Conservation (phyloP, 345 rosid genomes). For the Geranium brycei region DNA sequence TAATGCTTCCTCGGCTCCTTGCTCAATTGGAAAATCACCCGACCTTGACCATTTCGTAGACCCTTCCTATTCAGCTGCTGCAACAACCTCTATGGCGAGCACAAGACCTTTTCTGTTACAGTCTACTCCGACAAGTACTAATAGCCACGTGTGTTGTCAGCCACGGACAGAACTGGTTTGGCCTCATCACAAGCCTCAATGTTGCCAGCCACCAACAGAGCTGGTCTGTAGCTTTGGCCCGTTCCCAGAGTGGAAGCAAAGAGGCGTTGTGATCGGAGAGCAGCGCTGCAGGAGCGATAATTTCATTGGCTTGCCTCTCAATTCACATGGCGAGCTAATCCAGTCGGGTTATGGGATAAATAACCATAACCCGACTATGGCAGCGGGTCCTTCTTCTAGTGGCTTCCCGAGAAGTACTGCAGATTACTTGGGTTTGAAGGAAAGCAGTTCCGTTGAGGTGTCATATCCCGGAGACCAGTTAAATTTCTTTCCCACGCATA, state of each 20-base stretch:
- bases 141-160: too few relatives aligned
- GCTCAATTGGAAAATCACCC: not conserved
- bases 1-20: conserved; percentile 15
- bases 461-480: conserved; percentile 15
- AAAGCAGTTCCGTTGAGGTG: conserved; percentile 15
- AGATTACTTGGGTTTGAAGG: conserved; percentile 15
- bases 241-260: conserved; percentile 20
- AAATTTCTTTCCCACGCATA: conserved; percentile 18
- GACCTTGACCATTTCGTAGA: too few relatives aligned
- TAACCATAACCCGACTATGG: conserved; percentile 16
- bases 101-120: too few relatives aligned
- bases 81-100: too few relatives aligned
- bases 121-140: too few relatives aligned
- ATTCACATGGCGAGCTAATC: conserved; percentile 47
- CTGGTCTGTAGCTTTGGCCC: conserved; percentile 10
- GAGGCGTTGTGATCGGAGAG: conserved; percentile 16
- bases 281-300: conserved; percentile 15
- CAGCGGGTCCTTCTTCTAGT: conserved; percentile 16
- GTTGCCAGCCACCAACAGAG: conserved; percentile 15
- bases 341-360: conserved; percentile 20
- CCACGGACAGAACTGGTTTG: too few relatives aligned
- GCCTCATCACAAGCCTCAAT: conserved; percentile 12
- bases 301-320: conserved; percentile 38
- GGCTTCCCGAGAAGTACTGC: conserved; percentile 10
- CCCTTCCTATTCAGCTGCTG: too few relatives aligned